These are phyloP conservation scores for Magnaporthiopsis incrustans DNA, from an alignment of 2,329 filamentous ascomycete genomes.

Conservation along the genomic window DNA sequence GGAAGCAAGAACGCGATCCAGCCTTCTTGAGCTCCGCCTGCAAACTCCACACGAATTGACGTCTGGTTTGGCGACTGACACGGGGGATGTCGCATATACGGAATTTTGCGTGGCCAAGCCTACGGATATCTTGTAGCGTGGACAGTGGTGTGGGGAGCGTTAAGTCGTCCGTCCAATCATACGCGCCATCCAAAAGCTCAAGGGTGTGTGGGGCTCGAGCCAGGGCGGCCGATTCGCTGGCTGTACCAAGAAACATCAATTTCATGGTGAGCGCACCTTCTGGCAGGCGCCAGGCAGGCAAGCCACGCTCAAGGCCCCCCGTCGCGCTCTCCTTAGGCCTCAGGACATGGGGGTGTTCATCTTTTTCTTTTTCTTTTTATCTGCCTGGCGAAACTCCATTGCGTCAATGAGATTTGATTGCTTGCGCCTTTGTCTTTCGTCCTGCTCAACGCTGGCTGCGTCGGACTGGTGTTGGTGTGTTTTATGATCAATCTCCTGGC, in stretches of 20 bases:
- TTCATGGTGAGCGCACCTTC: too few relatives aligned
- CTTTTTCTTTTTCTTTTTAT: not conserved
- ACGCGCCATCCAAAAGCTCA: not conserved
- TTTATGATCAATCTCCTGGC: not conserved
- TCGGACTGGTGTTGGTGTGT: not conserved
- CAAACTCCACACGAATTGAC: not conserved
- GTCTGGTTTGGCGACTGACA: not conserved
- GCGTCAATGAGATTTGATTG: not conserved
- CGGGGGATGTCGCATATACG: not conserved
- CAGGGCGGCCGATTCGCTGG: not conserved
- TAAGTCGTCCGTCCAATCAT: not conserved
- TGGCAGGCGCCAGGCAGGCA: not conserved
- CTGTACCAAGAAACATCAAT: not conserved
- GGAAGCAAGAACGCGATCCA: not conserved
- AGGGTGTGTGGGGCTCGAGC: not conserved
- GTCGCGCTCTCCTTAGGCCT: not conserved
- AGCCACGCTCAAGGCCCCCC: too few relatives aligned
- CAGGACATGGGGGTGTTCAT: not conserved
- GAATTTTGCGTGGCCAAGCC: not conserved
- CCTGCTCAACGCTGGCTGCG: not conserved
- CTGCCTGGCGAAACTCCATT: not conserved
- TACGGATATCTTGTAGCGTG: not conserved
- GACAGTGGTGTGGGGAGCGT: not conserved
- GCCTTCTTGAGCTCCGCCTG: not conserved
- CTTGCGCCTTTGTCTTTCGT: not conserved